Evolutionary conservation across 106 monocot species (phyloP), one percentile per base, ranked within the genome.

Genomic region (Amphibolis antarctica): DNA sequence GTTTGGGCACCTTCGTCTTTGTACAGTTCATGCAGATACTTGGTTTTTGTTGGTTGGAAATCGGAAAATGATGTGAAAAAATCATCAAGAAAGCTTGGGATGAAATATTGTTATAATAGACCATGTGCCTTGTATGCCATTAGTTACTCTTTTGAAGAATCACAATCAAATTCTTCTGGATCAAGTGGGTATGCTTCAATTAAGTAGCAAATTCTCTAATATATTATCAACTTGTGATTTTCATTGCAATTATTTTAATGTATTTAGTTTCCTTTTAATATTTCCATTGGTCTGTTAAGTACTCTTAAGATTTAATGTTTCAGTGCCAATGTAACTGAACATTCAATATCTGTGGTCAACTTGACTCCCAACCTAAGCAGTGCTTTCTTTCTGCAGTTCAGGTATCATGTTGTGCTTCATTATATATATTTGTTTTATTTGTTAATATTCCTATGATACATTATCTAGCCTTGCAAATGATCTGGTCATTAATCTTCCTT

Each of bases 21-120:
- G 20, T 55, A 57, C 73, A 48, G 53, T 43, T 72, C 21, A 43
- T 25, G 45, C 5, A 60, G 66, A 42, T 81, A 55, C 71, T 79
- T 98, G 61, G 76, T 98, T 66, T 98, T 98, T 91, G 96, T 98
- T 82, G 90, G 82, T 7, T 98, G 96, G 96, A 53, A 73, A 67
- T 66, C 84, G 45, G 90, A 98, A 62, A 76, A 84, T 84, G 75
- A 70, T 53, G 66, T 53, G 29, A 66, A 74, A 19, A 44, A 73
- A 60, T 70, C 78, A 3, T 70, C 79, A 47, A 78, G 96, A 70
- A 90, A 87, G 67, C 86, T 98, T 70, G 96, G 96, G 29, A 98
- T 98, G 49, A 98, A 82, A 68, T 98, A 98, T 63, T 98, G 96
- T 60, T 90, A 82, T 45, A 98, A 98, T 47, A 81, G 96, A 61